Base-by-base conservation (phyloP, 1,284 basidiomycete genomes). In the Austropuccinia psidii region DNA sequence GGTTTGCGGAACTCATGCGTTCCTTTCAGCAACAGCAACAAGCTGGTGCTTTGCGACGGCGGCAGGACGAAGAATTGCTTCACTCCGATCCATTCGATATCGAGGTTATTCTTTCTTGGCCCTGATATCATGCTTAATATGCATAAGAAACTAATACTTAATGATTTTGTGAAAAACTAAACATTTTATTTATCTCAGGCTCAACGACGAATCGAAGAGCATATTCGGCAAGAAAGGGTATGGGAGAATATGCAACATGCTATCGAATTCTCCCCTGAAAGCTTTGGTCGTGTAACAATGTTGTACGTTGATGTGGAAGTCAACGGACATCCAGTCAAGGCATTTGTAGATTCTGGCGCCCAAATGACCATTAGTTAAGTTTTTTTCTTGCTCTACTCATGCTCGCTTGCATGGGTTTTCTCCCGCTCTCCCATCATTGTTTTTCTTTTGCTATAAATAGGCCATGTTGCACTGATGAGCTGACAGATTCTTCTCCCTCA, bases 321-420 rank as follows among this genome's bases (percentile, higher is more conserved):
- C 2, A 98, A 98, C 78, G 90, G 90, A 0, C 85, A 86, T 67
- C 88, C 88, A 0, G 87, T 98, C 43, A 96, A 94, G 80, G 96
- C 96, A 0, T 98, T 98, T 79, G 96, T 98, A 29, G 95, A 98
- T 80, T 95, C 92, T 76, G 95, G 95, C 31, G 95, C 96, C 2
- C 96, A 98, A 78, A 87, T 88, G 70, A 98, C 95, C 0, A 97
- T 98, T 82, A 96, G 92, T 94, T 70, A 76, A 80, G 90, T 83
- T 45, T 31, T 39, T 24, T 17, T 24, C 13, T 31, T 19, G 27
- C 52, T 64, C 35, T 64, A 27, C 15, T 45, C 13, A 13, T 27
- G 54, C n/a, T 29, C 1, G 13, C 54, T 1, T 45, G n/a, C 41
- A 45, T 33, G 19, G 13, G 3, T 33, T 58, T 33, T 21, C 2